These are phyloP conservation scores for Apiotrichum siamense DNA, from an alignment of 1,284 basidiomycete species.

Conservation along the genomic window DNA sequence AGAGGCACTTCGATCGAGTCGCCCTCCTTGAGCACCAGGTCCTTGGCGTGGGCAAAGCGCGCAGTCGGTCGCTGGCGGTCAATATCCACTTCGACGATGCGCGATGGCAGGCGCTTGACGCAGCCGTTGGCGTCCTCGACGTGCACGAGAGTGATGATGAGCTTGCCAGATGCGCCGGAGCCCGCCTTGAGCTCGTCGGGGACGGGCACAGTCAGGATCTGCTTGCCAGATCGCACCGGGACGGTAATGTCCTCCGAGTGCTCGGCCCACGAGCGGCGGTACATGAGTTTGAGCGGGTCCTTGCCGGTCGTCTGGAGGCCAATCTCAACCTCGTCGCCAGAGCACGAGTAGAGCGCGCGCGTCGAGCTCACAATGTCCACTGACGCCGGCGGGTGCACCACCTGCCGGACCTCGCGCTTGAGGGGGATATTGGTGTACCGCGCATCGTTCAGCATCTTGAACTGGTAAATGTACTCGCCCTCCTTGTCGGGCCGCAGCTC, in stretches of 20 bases:
- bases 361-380: constrained; percentile 60
- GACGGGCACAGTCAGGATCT: constrained; percentile 29
- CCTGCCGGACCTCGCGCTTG: constrained; percentile 68
- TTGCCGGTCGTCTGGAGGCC: constrained; percentile 76
- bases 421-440: constrained; percentile 71
- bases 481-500: constrained; percentile 73
- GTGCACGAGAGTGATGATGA: constrained; percentile 51
- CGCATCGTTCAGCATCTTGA: constrained; percentile 71
- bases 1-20: constrained; percentile 67
- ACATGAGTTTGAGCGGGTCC: constrained; percentile 77
- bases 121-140: constrained; percentile 87
- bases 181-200: constrained; percentile 27
- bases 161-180: constrained; percentile 30
- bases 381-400: constrained; percentile 78
- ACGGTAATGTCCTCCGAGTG: constrained; percentile 55
- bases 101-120: constrained; percentile 66
- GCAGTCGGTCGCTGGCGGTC: constrained; percentile 79
- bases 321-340: constrained; percentile 64
- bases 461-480: constrained; percentile 78
- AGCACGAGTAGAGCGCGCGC: constrained; percentile 57
- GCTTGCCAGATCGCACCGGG: constrained; percentile 57
- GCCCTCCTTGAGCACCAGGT: constrained; percentile 67
- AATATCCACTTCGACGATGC: constrained; percentile 83
- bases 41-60: constrained; percentile 60
- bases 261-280: constrained; percentile 62